Evolutionary conservation across 108 stramenopile genomes (phyloP), one percentile per base, ranked within the genome.

Genomic region (Cylindrotheca fusiformis): DNA sequence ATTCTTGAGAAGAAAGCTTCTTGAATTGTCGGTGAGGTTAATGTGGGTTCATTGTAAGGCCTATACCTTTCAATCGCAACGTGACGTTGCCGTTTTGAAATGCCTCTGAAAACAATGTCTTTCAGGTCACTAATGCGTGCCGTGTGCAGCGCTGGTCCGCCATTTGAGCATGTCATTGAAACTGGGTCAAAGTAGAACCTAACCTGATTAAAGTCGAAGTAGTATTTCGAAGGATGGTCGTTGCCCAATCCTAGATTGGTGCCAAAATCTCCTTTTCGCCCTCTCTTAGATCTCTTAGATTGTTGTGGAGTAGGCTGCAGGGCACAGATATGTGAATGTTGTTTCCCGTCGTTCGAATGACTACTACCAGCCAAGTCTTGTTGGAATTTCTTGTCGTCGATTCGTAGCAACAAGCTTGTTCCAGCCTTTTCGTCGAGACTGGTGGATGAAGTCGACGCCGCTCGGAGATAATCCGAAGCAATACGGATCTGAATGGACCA

Each of bases 1-100:
- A 87, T 66, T 19, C 83, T 62, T 49, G 62, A 63, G 27, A 69
- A 28, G 49, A 87, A 77, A 6, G 80, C 86, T 41, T 66, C 62
- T 6, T 19, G 23, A 2, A 87, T 26, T 14, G 82, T 82, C 0
- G 86, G 82, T 27, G 59, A 60, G 0, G 86, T 71, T 44, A 83
- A 68, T 1, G 31, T 23, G 10, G 79, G 57, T 27, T 65, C 30
- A 55, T 72, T 68, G 56, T 87, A 87, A 20, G 72, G 24, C 17
- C 48, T 56, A 58, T 68, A 87, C 52, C 82, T 69, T 47, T 71
- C 77, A 32, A 52, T 36, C 25, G 86, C 86, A n/a, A 65, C 18
- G 29, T 22, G 20, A 19, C 50, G 49, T 21, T 69, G 51, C n/a
- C 49, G 30, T 32, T 47, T 51, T 5, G 52, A 44, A 0, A 78